Evolutionary conservation across 257 asterid genomes (phyloP).

Genomic region (Solanum pinnatisectum): DNA sequence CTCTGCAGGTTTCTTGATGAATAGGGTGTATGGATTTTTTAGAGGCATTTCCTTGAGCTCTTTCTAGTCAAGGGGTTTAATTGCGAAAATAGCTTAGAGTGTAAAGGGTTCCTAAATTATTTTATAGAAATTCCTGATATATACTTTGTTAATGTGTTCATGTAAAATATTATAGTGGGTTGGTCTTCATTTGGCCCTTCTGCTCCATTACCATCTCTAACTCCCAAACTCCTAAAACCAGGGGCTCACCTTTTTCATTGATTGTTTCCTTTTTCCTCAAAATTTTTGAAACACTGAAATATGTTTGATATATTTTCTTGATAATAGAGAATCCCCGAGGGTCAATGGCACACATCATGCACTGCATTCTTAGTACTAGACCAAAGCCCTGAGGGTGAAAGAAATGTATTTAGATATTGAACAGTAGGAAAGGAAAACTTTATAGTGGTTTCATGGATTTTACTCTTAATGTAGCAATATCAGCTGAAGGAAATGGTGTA

Average conservation of each 20-base stretch:
- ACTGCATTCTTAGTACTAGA: background rate
- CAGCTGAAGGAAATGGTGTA: constrained; percentile 16
- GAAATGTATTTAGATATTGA: background rate
- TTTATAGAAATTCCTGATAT: background rate
- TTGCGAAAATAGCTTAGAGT: background rate
- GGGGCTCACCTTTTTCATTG: background rate
- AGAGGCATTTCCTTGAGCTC: background rate
- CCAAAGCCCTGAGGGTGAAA: background rate
- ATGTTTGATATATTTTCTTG: background rate
- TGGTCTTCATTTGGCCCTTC: background rate
- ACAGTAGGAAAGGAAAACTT: background rate
- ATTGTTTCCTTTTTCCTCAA: background rate
- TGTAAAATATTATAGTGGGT: background rate
- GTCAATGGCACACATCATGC: background rate
- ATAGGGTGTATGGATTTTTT: background rate
- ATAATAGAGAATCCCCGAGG: background rate
- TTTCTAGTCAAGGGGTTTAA: background rate
- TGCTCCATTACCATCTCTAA: background rate
- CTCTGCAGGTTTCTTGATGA: background rate
- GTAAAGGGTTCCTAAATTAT: background rate
- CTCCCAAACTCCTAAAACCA: background rate
- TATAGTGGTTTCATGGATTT: constrained; percentile 9
- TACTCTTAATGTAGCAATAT: constrained; percentile 21
- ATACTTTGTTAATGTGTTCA: background rate
- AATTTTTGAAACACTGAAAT: background rate